These are phyloP conservation scores for Megacollybia marginata DNA, from an alignment of 768 basidiomycete species.

Conservation along the genomic window DNA sequence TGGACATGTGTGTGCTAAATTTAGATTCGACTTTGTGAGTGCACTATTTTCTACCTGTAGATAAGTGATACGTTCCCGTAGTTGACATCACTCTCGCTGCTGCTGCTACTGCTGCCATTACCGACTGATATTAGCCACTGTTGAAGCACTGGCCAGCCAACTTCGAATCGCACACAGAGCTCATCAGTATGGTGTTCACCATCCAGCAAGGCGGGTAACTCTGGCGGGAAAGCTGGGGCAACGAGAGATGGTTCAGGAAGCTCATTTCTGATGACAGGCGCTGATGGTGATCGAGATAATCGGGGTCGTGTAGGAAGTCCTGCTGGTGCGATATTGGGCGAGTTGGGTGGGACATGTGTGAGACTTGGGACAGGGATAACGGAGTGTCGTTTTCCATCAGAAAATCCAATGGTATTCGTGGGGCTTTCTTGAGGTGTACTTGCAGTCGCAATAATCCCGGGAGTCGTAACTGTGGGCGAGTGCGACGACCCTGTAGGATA, in stretches of 20 bases:
- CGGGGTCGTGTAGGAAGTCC: constrained; percentile 36
- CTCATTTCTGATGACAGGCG: constrained; percentile 23
- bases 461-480: constrained; percentile 6
- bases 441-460: constrained; percentile 8
- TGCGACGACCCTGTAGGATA: constrained; percentile 39
- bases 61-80: constrained; percentile 75
- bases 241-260: not conserved
- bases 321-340: constrained; percentile 23
- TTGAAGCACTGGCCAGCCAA: constrained; percentile 77
- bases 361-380: constrained; percentile 23
- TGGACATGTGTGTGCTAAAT: constrained; percentile 33
- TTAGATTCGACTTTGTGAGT: not conserved
- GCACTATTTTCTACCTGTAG: constrained; percentile 43
- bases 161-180: constrained; percentile 73
- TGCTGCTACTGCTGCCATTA: constrained; percentile 20
- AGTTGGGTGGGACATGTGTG: constrained; percentile 25
- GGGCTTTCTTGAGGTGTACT: constrained; percentile 6
- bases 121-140: constrained; percentile 61
- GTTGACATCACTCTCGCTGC: constrained; percentile 53
- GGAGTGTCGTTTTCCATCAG: constrained; percentile 33
- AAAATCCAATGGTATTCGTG: not conserved
- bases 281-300: constrained; percentile 53
- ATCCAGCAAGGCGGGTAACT: constrained; percentile 58
- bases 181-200: constrained; percentile 94
- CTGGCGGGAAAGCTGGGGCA: constrained; percentile 27